phyloP scores from a whole-genome alignment of 75 land plant genomes.

The Pinus taeda region DNA sequence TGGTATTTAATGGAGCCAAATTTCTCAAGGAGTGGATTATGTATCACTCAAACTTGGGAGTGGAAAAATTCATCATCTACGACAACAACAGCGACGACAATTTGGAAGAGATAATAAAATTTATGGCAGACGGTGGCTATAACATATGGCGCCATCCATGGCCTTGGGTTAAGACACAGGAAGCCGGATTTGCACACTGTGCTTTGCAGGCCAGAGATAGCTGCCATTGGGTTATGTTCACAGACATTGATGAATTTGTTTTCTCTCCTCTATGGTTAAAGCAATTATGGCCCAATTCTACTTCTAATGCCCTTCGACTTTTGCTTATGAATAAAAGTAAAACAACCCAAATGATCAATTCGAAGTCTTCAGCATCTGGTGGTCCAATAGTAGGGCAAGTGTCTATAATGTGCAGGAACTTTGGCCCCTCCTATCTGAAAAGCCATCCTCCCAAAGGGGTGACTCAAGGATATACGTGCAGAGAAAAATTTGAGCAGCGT shows the following conservation, averaged over 20 bases:
- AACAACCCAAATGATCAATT: not conserved
- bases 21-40: slow-evolving; percentile 40
- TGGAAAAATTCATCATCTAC: slow-evolving; percentile 30
- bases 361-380: not conserved
- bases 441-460: slow-evolving; percentile 23
- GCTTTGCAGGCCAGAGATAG: slow-evolving; percentile 13
- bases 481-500: slow-evolving; percentile 10
- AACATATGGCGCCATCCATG: slow-evolving; percentile 19
- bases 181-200: slow-evolving; percentile 51
- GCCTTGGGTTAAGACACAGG: slow-evolving; percentile 52
- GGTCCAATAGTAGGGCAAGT: slow-evolving; percentile 22
- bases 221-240: slow-evolving; percentile 39
- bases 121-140: slow-evolving; percentile 7
- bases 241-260: slow-evolving; percentile 40
- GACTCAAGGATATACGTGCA: slow-evolving; percentile 45
- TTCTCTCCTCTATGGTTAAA: slow-evolving; percentile 12
- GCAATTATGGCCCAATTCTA: not conserved
- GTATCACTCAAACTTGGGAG: slow-evolving; percentile 32
- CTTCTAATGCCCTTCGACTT: not conserved
- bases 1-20: slow-evolving; percentile 37
- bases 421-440: slow-evolving; percentile 33
- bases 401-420: slow-evolving; percentile 21
- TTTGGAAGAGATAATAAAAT: slow-evolving; percentile 9
- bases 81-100: slow-evolving; percentile 54
- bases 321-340: not conserved